phyloP scores from a whole-genome alignment of 2,329 filamentous ascomycete genomes.

The Raffaelea albimanens region DNA sequence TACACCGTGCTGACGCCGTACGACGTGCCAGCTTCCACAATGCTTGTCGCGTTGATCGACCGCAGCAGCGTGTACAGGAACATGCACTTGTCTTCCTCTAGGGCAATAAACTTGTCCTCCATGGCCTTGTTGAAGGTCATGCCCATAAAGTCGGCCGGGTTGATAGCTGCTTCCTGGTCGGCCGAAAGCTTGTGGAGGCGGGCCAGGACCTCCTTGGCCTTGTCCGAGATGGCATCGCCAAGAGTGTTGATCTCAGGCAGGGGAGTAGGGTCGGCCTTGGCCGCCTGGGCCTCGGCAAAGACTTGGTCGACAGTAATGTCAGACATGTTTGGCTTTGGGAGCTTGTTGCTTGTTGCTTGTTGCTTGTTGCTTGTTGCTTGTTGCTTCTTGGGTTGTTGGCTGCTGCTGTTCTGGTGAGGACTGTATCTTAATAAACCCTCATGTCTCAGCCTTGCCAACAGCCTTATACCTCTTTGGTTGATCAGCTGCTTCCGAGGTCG shows the following conservation, averaged over 20 bases:
- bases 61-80: conserved; percentile 45
- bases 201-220: conserved; percentile 6
- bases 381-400: too few species aligned
- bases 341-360: too few species aligned
- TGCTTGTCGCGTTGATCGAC: conserved; percentile 34
- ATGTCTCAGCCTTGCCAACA: too few species aligned
- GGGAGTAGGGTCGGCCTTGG: neutral
- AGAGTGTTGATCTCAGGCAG: conserved; percentile 1
- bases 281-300: too few species aligned
- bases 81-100: conserved; percentile 49
- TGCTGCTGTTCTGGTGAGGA: too few species aligned
- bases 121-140: conserved; percentile 19
- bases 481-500: too few species aligned
- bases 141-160: neutral
- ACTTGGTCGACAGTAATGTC: too few species aligned
- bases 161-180: conserved; percentile 7
- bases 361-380: too few species aligned
- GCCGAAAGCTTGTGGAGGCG: conserved; percentile 9
- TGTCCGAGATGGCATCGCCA: conserved; percentile 1
- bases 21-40: conserved; percentile 52
- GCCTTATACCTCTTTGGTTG: too few species aligned
- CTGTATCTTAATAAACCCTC: too few species aligned
- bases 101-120: conserved; percentile 48
- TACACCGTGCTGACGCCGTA: conserved; percentile 56
- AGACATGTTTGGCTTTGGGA: too few species aligned